Percentiles rank a stretch among this genome's conserved stretches.
Evolutionary conservation across 1,284 basidiomycete species (phyloP).

Genomic region (Puccinia triticina): DNA sequence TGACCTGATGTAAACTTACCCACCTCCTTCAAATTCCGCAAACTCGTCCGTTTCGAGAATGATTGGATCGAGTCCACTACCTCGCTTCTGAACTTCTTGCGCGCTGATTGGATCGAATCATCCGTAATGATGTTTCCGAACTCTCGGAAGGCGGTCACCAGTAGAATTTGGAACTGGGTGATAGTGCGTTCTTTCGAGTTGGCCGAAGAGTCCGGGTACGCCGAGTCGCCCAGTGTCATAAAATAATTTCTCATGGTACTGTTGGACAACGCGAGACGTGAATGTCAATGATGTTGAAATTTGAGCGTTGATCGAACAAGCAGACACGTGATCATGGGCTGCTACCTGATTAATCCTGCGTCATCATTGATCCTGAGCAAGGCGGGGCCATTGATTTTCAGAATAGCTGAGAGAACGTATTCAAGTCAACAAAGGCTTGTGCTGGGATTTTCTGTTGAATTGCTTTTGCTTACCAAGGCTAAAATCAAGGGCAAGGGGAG

Average conservation of each 20-base stretch:
- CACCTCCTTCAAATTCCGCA: slow-evolving; percentile 82
- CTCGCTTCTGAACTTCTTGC: slow-evolving; percentile 82
- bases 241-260: slow-evolving; percentile 95
- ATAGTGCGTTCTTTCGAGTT: slow-evolving; percentile 91
- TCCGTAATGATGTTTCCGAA: slow-evolving; percentile 90
- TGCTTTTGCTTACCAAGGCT: slow-evolving; percentile 25
- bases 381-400: slow-evolving; percentile 96
- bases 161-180: slow-evolving; percentile 94
- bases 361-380: slow-evolving; percentile 95
- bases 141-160: slow-evolving; percentile 90
- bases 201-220: slow-evolving; percentile 77
- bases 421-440: not conserved
- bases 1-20: slow-evolving; percentile 80
- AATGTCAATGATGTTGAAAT: slow-evolving; percentile 1
- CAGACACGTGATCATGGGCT: not conserved
- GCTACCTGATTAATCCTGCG: slow-evolving; percentile 86
- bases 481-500: not conserved
- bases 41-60: slow-evolving; percentile 90
- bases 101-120: slow-evolving; percentile 86
- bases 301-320: slow-evolving; percentile 23
- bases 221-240: slow-evolving; percentile 86
- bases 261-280: not conserved
- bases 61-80: slow-evolving; percentile 91
- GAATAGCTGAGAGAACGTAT: slow-evolving; percentile 69
- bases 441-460: not conserved